Conservation (phyloP, 148 eudicot species). For the Pouteria glomerata region DNA sequence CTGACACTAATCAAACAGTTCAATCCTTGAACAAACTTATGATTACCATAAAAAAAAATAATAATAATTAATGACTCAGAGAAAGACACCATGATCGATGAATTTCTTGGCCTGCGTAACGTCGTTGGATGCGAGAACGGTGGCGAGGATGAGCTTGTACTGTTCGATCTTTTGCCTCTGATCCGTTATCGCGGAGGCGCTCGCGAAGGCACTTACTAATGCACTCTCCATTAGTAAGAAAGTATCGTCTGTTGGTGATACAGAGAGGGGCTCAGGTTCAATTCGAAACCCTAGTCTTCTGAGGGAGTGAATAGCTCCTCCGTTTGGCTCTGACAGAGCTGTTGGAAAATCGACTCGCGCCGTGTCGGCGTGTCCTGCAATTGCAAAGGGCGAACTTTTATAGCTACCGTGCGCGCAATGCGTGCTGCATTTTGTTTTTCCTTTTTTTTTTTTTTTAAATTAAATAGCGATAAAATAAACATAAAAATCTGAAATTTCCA, state of each 20-base stretch:
- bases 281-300: neutral
- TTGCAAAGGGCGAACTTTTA: no score
- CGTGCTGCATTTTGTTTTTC: no score
- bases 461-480: no score
- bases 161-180: conserved; percentile 95
- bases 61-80: neutral
- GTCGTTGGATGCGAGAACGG: conserved; percentile 65
- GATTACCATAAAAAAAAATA: no score
- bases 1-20: neutral
- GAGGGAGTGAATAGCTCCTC: neutral
- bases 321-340: no score
- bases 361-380: no score
- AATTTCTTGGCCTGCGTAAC: conserved; percentile 60
- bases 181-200: conserved; percentile 69
- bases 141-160: conserved; percentile 72
- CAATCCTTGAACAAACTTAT: neutral
- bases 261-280: neutral
- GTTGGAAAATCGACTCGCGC: no score
- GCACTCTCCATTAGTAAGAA: conserved; percentile 60
- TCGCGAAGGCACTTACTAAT: conserved; percentile 65
- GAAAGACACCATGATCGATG: conserved; percentile 66
- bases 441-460: no score
- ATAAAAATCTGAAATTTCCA: no score
- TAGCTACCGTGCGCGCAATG: no score
- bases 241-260: neutral